A percentile compares a stretch with the other conserved stretches of the same genome.
Conservation (phyloP, 495 filamentous ascomycete genomes). For the Neurospora sp. region DNA sequence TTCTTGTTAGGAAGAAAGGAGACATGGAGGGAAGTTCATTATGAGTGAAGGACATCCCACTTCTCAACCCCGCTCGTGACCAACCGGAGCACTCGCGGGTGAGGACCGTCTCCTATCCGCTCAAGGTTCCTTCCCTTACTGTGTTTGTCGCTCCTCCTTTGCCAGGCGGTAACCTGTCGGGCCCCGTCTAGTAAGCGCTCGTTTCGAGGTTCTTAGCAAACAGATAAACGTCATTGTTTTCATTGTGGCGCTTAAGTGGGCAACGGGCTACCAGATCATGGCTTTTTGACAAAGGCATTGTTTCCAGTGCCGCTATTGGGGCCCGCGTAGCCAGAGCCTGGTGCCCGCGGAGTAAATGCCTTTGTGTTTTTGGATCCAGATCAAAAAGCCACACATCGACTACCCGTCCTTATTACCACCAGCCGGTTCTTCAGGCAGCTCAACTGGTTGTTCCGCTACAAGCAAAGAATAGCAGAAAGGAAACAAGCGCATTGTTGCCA, state of each 20-base stretch:
- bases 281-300: neutral
- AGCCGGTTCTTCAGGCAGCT: too few relatives aligned
- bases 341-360: too few relatives aligned
- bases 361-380: neutral
- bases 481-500: too few relatives aligned
- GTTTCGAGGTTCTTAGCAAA: neutral
- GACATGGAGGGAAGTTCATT: neutral
- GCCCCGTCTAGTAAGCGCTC: neutral
- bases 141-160: neutral
- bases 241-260: neutral
- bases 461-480: too few relatives aligned
- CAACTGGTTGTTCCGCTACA: too few relatives aligned
- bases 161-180: neutral
- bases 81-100: neutral
- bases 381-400: neutral
- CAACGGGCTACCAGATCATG: neutral
- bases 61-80: neutral
- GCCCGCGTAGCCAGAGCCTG: too few relatives aligned
- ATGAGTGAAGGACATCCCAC: neutral
- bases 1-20: neutral
- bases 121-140: neutral
- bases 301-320: neutral
- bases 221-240: neutral
- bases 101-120: neutral
- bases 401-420: neutral